Base-by-base conservation (phyloP, 805 yeast species). In the Schwanniomyces vanrijiae region DNA sequence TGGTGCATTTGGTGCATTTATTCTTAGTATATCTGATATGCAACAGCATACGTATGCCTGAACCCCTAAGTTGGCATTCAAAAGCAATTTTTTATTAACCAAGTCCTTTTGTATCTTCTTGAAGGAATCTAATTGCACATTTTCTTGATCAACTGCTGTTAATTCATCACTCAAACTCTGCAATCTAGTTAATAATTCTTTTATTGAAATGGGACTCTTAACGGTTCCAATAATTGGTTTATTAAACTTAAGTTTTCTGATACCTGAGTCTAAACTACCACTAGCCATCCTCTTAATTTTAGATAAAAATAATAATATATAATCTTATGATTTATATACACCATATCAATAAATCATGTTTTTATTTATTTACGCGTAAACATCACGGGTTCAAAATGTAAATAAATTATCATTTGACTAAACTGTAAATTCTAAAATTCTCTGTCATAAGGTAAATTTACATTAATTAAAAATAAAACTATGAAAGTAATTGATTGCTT, bases 1-100 rank as follows among this genome's bases (percentile, higher is more conserved):
- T 3, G 97, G 97, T 5, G 96, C 96, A 60, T 90, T 88, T 0
- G 97, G 97, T 0, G 96, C 97, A 57, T 77, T 85, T 13, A 91
- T 63, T 48, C 96, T 73, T 37, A 90, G 65, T 8, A 91, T 71
- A 60, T 90, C 96, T 5, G 90, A 75, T 6, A 90, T 52, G 52
- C 94, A 83, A 58, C 95, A 85, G 6, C 94, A 83, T 1, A 78
- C 78, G 48, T 73, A 80, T 0, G 91, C 81, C 53, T 83, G 86
- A 6, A 90, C 82, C 4, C 92, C 94, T 3, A 61, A 48, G 58
- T 88, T 89, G 42, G 80, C 74, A 57, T 84, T 85, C 29, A 68
- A 71, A 2, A 86, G 49, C 11, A 88, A 66, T 54, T 85, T 88
- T 47, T 75, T 77, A 55, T 79, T 80, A 13, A 80, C 69, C 31